A percentile compares a stretch with the other conserved stretches of the same genome.
Evolutionary conservation across 192 early-diverging fungal genomes (phyloP).

Genomic region (Podila epicladia): DNA sequence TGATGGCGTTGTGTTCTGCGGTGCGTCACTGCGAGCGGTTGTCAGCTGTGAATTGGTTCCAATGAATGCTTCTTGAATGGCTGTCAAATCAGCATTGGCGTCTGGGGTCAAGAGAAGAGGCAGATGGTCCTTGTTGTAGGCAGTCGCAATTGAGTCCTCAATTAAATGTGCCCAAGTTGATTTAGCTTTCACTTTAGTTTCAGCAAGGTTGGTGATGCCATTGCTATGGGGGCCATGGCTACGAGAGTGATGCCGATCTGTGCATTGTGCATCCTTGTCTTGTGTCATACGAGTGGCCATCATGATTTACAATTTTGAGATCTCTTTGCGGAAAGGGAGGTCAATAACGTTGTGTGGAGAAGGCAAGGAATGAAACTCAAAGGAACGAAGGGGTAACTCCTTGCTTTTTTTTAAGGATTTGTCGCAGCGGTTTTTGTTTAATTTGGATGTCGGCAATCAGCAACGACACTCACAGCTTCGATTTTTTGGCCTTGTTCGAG

Average conservation of each 20-base stretch:
- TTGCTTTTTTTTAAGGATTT: not conserved
- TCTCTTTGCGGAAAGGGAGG: not conserved
- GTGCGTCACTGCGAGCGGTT: not conserved
- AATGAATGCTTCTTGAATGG: not conserved
- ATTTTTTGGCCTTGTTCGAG: conserved; percentile 8
- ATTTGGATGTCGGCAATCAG: conserved; percentile 2
- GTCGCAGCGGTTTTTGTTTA: not conserved
- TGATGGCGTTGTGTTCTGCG: not conserved
- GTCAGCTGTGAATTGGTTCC: not conserved
- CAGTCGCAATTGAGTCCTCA: not conserved
- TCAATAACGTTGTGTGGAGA: not conserved
- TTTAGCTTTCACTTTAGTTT: no score
- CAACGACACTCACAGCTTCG: not conserved
- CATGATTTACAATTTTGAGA: not conserved
- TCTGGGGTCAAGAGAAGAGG: not conserved
- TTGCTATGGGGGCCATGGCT: not conserved
- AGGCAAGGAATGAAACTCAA: not conserved
- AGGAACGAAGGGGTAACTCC: not conserved
- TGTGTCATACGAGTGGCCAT: not conserved
- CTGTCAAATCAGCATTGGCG: not conserved
- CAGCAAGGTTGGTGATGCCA: not conserved
- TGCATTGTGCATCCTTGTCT: no score
- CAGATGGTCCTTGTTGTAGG: not conserved
- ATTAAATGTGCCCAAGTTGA: not conserved
- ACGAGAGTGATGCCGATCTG: no score